Base-by-base conservation (phyloP, 129 eudicot species). In the Saussurea involucrata region DNA sequence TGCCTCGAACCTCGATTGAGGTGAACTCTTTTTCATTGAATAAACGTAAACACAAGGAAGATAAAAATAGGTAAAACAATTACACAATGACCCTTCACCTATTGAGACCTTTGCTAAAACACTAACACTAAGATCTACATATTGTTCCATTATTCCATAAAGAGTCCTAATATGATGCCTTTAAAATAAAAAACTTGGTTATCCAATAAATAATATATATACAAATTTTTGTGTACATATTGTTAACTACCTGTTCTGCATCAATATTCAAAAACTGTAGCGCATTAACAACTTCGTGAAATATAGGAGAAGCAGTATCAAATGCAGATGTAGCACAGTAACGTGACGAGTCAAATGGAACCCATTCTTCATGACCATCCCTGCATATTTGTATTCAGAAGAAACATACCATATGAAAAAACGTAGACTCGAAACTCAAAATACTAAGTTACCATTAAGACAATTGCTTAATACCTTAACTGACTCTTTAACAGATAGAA, bases 261-360 rank as follows among this genome's bases (percentile, higher is more conserved):
- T 77, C 63, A 82, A 95, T 90, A 78, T 92, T 83, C 85, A 95
- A 84, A 44, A 86, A 87, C 67, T 88, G 87, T 17, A 95, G 96
- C 36, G 87, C 78, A 72, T 88, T 77, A 66, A 81, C 68, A 65
- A 90, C 75, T 87, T 95, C 97, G 20, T 82, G 83, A 37, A 95
- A 88, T 28, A 95, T 74, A 33, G 97, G 92, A 32, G 92, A 85
- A 85, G 96, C 97, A 72, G 86, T 89, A 85, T 95, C 99, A 84
- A 82, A 87, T 61, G 95, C 83, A 70, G 96, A 76, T 68, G 97
- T 71, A 22, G 96, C 85, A 78, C 97, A 90, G 88, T 95, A 92
- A 18, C 83, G 82, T 37, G 95, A 85, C 55, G 78, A 71, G 77
- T 95, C 99, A 83, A 92, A 86, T 33, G 99, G 92, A 27, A 86